phyloP scores from a whole-genome alignment of 495 filamentous ascomycete species.

The Corynascus novoguineensis region DNA sequence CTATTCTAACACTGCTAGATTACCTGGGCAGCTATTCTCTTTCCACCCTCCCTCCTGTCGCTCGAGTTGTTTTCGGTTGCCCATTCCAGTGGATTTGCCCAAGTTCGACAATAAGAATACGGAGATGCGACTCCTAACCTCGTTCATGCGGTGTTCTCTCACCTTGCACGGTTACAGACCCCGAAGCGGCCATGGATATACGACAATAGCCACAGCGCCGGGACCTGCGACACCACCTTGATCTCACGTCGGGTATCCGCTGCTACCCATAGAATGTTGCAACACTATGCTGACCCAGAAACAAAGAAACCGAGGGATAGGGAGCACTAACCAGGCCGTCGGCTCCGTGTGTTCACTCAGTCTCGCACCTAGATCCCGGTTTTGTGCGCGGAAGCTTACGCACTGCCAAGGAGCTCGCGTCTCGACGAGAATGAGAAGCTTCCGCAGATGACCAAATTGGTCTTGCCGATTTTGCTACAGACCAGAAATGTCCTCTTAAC shows the following conservation, averaged over 20 bases:
- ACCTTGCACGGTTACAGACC: neutral
- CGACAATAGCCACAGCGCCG: neutral
- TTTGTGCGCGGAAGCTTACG: too few relatives aligned
- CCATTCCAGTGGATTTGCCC: too few relatives aligned
- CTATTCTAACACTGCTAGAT: too few relatives aligned
- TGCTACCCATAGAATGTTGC: neutral
- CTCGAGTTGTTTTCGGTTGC: too few relatives aligned
- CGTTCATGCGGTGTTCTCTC: neutral
- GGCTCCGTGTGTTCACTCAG: neutral
- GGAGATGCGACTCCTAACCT: neutral
- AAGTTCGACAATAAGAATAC: neutral
- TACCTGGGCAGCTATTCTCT: too few relatives aligned
- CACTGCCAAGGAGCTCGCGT: neutral
- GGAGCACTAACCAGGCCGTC: neutral
- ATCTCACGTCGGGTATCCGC: too few relatives aligned
- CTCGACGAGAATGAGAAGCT: neutral
- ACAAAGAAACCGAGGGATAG: too few relatives aligned
- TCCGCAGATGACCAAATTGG: conserved; percentile 1
- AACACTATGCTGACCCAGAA: neutral
- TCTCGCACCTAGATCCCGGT: neutral
- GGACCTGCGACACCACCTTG: neutral
- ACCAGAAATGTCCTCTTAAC: conserved; percentile 18
- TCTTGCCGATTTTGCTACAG: conserved; percentile 14
- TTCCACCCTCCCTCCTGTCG: too few relatives aligned
- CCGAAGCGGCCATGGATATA: neutral